Conservation (phyloP, 2,329 filamentous ascomycete species). For the Stemphylium vesicarium region DNA sequence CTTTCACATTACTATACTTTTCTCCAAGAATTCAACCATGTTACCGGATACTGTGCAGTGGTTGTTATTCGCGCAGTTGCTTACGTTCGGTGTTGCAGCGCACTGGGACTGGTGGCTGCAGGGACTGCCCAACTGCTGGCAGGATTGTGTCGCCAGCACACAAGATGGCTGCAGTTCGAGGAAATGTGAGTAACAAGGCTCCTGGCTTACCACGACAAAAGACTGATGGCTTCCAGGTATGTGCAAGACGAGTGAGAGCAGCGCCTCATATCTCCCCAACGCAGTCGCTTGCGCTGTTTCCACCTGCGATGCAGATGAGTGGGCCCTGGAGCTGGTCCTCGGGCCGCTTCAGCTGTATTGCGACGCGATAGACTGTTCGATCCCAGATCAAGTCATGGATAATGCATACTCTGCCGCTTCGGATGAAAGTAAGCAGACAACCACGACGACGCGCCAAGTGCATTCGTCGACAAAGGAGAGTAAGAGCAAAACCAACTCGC, state of each 20-base stretch:
- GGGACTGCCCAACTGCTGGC: slow-evolving; percentile 29
- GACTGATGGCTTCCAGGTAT: slow-evolving; percentile 28
- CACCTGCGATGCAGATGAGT: slow-evolving; percentile 17
- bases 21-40: no score
- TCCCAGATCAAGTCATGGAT: slow-evolving; percentile 26
- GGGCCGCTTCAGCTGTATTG: slow-evolving; percentile 30
- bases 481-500: no score
- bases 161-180: slow-evolving; percentile 27
- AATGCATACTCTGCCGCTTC: slow-evolving; percentile 22
- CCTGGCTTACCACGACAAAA: slow-evolving; percentile 1
- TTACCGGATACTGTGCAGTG: no score
- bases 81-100: slow-evolving; percentile 3
- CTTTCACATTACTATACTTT: no score
- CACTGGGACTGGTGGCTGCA: slow-evolving; percentile 27
- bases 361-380: slow-evolving; percentile 17
- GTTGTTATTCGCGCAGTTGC: not conserved
- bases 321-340: slow-evolving; percentile 22
- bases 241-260: slow-evolving; percentile 22
- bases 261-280: slow-evolving; percentile 1
- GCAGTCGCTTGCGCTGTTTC: slow-evolving; percentile 22
- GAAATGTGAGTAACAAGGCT: not conserved
- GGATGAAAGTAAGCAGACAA: slow-evolving; percentile 1
- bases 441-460: not conserved
- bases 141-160: slow-evolving; percentile 23
- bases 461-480: no score